Percentiles rank a stretch among this genome's conserved stretches.
phyloP scores from a whole-genome alignment of 2,329 filamentous ascomycete genomes.

The Pseudogymnoascus verrucosus region DNA sequence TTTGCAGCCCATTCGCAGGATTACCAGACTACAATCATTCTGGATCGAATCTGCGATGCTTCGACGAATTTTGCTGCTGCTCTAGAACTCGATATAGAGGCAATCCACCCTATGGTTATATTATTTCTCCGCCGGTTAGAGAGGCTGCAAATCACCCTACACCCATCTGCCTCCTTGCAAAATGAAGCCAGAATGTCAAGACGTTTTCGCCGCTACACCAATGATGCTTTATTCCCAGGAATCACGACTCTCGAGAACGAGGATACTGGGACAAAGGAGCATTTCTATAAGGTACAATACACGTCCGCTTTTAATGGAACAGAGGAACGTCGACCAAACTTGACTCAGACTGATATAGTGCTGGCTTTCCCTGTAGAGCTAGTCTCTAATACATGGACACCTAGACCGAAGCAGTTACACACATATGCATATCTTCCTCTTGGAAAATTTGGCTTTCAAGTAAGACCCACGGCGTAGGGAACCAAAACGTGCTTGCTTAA shows the following conservation, averaged over 20 bases:
- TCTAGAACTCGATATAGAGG: neutral
- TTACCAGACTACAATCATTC: neutral
- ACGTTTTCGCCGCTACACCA: neutral
- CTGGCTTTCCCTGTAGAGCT: constrained; percentile 38
- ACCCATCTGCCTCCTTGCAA: neutral
- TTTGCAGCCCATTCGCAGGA: neutral
- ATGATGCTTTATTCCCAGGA: neutral
- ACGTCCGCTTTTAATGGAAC: neutral
- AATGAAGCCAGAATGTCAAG: neutral
- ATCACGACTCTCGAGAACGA: neutral
- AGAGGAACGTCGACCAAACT: constrained; percentile 11
- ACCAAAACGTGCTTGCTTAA: neutral
- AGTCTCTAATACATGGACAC: neutral
- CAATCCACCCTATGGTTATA: neutral
- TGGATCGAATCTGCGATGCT: neutral
- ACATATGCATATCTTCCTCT: constrained; percentile 20
- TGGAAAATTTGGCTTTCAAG: constrained; percentile 18
- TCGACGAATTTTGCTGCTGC: neutral
- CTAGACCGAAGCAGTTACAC: constrained; percentile 7
- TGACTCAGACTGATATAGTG: constrained; percentile 30
- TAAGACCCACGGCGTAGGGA: constrained; percentile 1
- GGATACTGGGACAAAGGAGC: neutral
- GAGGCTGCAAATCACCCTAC: neutral
- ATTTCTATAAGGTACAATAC: neutral
- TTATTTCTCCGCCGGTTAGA: neutral